Conservation (phyloP, 2,329 filamentous ascomycete species). For the Xylariales sp. region DNA sequence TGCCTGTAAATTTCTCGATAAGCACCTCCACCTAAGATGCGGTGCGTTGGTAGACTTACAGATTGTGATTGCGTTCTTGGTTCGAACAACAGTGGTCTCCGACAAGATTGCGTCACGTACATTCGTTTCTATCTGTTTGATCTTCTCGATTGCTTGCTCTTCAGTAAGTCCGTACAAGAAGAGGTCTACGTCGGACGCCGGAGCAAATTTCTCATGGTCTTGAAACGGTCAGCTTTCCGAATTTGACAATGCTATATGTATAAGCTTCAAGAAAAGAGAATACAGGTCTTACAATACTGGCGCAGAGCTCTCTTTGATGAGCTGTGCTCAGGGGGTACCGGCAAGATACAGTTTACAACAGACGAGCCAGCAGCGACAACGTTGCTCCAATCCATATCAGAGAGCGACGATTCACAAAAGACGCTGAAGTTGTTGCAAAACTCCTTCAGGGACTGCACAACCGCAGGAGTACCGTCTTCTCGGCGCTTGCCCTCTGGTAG, state of each 20-base stretch:
- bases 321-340: conserved; percentile 59
- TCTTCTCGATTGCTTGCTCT: conserved; percentile 75
- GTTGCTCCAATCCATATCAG: conserved; percentile 77
- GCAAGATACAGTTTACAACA: conserved; percentile 73
- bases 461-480: conserved; percentile 58
- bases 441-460: conserved; percentile 62
- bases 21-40: no score
- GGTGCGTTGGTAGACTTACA: conserved; percentile 30
- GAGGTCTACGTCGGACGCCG: conserved; percentile 81
- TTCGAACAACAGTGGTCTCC: conserved; percentile 81
- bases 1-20: no score
- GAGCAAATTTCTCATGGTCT: conserved; percentile 72
- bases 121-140: conserved; percentile 73
- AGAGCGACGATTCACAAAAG: conserved; percentile 75
- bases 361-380: conserved; percentile 78
- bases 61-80: conserved; percentile 85
- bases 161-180: conserved; percentile 79
- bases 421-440: conserved; percentile 77
- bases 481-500: conserved; percentile 60
- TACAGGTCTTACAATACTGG: conserved; percentile 59
- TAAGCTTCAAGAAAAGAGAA: neutral
- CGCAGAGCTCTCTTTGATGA: conserved; percentile 59
- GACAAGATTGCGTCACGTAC: conserved; percentile 73
- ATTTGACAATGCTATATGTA: no score
- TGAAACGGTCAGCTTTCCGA: no score